These are phyloP conservation scores for Cladosporium sp. DNA, from an alignment of 2,329 filamentous ascomycete genomes.

Conservation along the genomic window DNA sequence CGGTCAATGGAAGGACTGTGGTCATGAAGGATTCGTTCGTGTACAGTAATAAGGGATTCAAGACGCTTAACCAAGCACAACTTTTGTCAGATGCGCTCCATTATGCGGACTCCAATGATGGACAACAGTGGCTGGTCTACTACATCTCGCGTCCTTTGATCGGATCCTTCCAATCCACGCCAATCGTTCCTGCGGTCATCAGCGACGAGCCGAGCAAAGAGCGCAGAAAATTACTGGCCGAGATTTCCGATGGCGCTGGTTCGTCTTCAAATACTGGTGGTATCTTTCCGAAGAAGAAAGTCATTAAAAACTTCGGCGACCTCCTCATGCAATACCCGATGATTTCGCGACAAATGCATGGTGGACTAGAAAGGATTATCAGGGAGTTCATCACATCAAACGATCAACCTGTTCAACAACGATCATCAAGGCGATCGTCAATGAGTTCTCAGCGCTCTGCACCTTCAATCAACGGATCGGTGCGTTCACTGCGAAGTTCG, in stretches of 20 bases:
- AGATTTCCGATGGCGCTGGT: conserved; percentile 19
- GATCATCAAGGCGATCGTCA: conserved; percentile 31
- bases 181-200: conserved; percentile 61
- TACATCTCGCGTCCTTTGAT: conserved; percentile 88
- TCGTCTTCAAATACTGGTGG: conserved; percentile 39
- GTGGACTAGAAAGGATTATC: conserved; percentile 82
- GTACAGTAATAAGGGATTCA: conserved; percentile 99
- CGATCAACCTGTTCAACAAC: conserved; percentile 63
- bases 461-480: conserved; percentile 31
- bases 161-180: conserved; percentile 73
- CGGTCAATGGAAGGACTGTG: conserved; percentile 85
- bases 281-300: conserved; percentile 67
- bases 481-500: conserved; percentile 32
- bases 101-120: conserved; percentile 84
- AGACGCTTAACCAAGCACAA: conserved; percentile 82
- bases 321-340: conserved; percentile 87
- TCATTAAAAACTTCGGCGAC: conserved; percentile 86
- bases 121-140: conserved; percentile 92
- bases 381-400: conserved; percentile 83
- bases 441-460: conserved; percentile 32
- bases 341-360: conserved; percentile 94
- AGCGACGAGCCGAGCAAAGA: conserved; percentile 32
- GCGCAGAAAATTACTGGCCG: conserved; percentile 27
- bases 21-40: conserved; percentile 90
- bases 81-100: conserved; percentile 79